phyloP scores from a whole-genome alignment of 2,329 filamentous ascomycete genomes.

The Pseudopyricularia cyperi region DNA sequence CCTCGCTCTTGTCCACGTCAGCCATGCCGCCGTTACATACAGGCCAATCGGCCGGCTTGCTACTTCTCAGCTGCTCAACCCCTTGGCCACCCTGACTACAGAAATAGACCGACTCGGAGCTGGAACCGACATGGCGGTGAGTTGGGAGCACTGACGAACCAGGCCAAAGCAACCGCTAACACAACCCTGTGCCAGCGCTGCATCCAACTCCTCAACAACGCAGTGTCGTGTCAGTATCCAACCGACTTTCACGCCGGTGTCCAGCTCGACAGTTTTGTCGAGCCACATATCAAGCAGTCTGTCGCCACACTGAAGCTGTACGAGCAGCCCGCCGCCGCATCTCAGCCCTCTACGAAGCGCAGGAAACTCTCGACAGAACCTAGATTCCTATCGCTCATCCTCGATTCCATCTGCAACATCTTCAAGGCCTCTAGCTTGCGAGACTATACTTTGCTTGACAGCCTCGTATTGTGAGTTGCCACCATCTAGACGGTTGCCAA shows the following conservation, averaged over 20 bases:
- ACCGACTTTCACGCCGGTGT: slow-evolving; percentile 2
- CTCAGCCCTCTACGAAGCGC: slow-evolving; percentile 6
- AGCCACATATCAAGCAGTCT: slow-evolving; percentile 7
- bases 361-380: slow-evolving; percentile 6
- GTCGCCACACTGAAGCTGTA: slow-evolving; percentile 5
- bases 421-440: neutral
- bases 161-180: neutral
- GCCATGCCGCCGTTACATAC: slow-evolving; percentile 9
- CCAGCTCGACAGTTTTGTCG: slow-evolving; percentile 6
- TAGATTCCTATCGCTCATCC: neutral
- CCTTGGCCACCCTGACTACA: slow-evolving; percentile 6
- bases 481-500: neutral
- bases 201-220: slow-evolving; percentile 8
- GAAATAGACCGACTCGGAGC: slow-evolving; percentile 8
- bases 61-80: slow-evolving; percentile 10
- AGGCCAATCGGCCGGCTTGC: slow-evolving; percentile 13
- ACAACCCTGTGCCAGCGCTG: slow-evolving; percentile 5
- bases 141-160: slow-evolving; percentile 3
- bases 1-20: slow-evolving; percentile 12
- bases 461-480: slow-evolving; percentile 1
- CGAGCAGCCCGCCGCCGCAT: neutral
- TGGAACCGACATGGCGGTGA: slow-evolving; percentile 12
- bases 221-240: neutral
- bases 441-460: neutral
- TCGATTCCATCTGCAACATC: slow-evolving; percentile 4